These are phyloP conservation scores for Clarireedia homoeocarpa DNA, from an alignment of 2,329 filamentous ascomycete species.

Conservation along the genomic window DNA sequence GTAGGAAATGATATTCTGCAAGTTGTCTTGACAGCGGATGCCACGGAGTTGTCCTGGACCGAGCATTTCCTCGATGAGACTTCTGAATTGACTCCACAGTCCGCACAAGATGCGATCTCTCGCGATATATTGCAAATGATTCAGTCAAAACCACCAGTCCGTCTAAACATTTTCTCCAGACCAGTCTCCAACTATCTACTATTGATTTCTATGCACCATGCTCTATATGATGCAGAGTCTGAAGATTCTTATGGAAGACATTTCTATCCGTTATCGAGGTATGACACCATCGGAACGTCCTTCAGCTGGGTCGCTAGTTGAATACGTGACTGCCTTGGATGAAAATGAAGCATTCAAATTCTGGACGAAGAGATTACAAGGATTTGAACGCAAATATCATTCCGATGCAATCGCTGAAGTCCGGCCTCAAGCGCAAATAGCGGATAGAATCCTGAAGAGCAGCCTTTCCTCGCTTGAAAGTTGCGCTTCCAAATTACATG, in stretches of 20 bases:
- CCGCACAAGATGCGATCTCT: neutral
- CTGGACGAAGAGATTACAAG: conserved; percentile 1
- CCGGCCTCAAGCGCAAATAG: neutral
- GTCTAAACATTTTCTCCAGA: neutral
- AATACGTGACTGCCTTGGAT: neutral
- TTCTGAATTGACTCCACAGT: neutral
- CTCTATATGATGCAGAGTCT: conserved; percentile 38
- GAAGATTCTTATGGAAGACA: neutral
- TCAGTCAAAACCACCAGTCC: neutral
- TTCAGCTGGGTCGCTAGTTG: neutral
- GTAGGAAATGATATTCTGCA: neutral
- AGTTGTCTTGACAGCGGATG: neutral
- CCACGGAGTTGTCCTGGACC: neutral
- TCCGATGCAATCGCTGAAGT: neutral
- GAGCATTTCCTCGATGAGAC: neutral
- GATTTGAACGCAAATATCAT: neutral
- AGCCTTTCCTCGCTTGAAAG: conserved; percentile 15
- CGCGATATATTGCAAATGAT: neutral
- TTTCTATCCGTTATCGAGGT: neutral
- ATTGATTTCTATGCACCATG: conserved; percentile 30
- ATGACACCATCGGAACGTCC: neutral
- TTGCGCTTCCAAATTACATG: conserved; percentile 27
- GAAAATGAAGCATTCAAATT: neutral
- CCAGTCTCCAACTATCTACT: neutral
- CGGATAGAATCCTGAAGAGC: neutral